Conservation (phyloP, 306 rosid species). For the Hippophae gyantsensis region DNA sequence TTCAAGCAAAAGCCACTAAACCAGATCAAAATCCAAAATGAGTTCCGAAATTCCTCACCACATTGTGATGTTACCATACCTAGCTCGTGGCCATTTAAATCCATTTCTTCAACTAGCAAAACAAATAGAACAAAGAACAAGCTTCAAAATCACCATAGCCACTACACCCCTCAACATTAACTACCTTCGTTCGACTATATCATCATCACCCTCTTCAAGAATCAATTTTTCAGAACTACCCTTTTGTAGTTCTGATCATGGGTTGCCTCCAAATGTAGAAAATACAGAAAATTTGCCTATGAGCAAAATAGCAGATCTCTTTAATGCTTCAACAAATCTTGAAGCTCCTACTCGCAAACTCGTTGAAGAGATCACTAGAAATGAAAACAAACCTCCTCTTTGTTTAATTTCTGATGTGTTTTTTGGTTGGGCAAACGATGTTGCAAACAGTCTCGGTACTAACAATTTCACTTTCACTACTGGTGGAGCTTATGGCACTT, state of each 20-base stretch:
- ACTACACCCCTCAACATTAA: slow-evolving; percentile 48
- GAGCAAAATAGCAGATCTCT: slow-evolving; percentile 8
- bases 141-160: slow-evolving; percentile 50
- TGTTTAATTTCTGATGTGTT: slow-evolving; percentile 46
- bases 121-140: slow-evolving; percentile 26
- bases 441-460: slow-evolving; percentile 35
- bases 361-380: slow-evolving; percentile 24
- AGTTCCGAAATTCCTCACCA: slow-evolving; percentile 9
- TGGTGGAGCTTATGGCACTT: slow-evolving; percentile 57
- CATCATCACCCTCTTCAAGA: neutral
- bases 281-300: slow-evolving; percentile 46
- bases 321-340: slow-evolving; percentile 32
- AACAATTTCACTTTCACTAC: slow-evolving; percentile 46
- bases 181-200: slow-evolving; percentile 35
- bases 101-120: slow-evolving; percentile 58
- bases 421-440: slow-evolving; percentile 41
- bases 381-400: slow-evolving; percentile 40
- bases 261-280: slow-evolving; percentile 47
- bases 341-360: slow-evolving; percentile 37
- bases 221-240: slow-evolving; percentile 41
- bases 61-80: slow-evolving; percentile 52
- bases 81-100: slow-evolving; percentile 67
- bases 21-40: slow-evolving; percentile 3
- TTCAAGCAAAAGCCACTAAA: no score
- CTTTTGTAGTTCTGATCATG: slow-evolving; percentile 27